Conservation (phyloP, 1,284 basidiomycete genomes). For the Pseudozyma thailandica region DNA sequence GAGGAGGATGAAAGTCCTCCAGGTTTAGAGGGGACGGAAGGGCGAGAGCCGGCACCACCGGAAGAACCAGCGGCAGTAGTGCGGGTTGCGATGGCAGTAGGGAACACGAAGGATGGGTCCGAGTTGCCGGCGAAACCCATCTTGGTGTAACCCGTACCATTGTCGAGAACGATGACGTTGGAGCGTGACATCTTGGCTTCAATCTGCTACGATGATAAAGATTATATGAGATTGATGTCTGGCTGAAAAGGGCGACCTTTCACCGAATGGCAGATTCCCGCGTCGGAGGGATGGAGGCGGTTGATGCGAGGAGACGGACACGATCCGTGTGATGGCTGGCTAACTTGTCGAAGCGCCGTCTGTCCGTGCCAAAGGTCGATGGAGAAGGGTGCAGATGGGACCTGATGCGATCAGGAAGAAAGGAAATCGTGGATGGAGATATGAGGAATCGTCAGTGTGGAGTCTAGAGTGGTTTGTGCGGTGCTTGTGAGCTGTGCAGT, state of each 20-base stretch:
- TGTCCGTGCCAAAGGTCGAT: too few species aligned
- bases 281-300: too few species aligned
- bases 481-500: not conserved
- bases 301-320: too few species aligned
- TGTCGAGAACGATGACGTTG: conserved; percentile 74
- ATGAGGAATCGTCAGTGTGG: not conserved
- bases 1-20: conserved; percentile 60
- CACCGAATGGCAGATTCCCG: too few species aligned
- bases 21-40: conserved; percentile 83
- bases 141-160: conserved; percentile 97
- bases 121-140: conserved; percentile 99
- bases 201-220: too few species aligned
- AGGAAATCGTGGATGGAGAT: not conserved
- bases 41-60: conserved; percentile 71
- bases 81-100: conserved; percentile 67
- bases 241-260: too few species aligned
- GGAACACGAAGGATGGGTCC: conserved; percentile 84
- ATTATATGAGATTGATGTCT: too few species aligned
- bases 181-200: conserved; percentile 63
- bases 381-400: not conserved
- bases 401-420: not conserved
- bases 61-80: conserved; percentile 48
- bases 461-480: conserved; percentile 1
- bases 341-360: too few species aligned
- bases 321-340: too few species aligned